Conservation (phyloP, 768 basidiomycete species). For the Kondoa subrosea region DNA sequence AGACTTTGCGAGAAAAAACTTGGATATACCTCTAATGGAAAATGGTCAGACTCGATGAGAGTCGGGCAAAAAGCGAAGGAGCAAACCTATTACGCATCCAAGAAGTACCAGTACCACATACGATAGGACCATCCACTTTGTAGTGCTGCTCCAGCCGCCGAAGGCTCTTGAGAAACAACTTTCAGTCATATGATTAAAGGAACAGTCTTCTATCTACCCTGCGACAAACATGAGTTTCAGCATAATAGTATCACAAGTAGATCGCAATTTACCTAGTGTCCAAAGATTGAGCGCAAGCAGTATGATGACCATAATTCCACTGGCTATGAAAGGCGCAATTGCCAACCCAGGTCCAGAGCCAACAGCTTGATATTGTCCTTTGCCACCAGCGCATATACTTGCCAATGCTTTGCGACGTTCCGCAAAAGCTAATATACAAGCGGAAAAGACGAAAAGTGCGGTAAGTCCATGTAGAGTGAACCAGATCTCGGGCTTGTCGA, state of each 20-base stretch:
- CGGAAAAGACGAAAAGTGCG: no score
- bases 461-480: neutral
- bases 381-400: neutral
- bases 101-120: neutral
- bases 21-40: no score
- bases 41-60: no score
- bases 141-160: neutral
- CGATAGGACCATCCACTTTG: neutral
- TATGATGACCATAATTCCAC: neutral
- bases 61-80: neutral
- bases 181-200: no score
- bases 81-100: neutral
- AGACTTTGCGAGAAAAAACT: no score
- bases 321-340: neutral
- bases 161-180: neutral
- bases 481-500: neutral
- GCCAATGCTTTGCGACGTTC: neutral
- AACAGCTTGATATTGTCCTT: neutral
- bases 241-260: no score
- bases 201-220: no score
- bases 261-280: no score
- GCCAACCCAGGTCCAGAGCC: neutral
- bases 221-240: no score
- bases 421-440: neutral
- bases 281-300: neutral